Evolutionary conservation across 2,329 filamentous ascomycete species (phyloP).

Genomic region (Ploettnerulaceae sp.): DNA sequence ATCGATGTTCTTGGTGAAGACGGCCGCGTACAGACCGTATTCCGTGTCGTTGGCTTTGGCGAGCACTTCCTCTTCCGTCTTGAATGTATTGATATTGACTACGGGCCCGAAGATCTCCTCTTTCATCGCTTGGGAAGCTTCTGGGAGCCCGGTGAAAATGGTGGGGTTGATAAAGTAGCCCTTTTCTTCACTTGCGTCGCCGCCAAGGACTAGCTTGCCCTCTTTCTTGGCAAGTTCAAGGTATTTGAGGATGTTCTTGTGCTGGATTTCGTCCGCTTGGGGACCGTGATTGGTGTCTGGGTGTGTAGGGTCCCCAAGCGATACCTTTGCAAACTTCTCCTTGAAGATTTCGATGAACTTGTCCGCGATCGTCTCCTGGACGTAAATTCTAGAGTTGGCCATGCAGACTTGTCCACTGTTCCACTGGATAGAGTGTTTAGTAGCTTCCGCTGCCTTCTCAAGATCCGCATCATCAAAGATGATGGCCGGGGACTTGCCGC

Average conservation of each 20-base stretch:
- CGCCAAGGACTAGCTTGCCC: conserved; percentile 17
- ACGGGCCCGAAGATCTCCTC: conserved; percentile 60
- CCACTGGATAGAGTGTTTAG: conserved; percentile 17
- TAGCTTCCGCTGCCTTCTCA: conserved; percentile 22
- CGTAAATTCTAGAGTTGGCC: conserved; percentile 25
- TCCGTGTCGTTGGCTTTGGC: conserved; percentile 59
- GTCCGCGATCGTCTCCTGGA: conserved; percentile 22
- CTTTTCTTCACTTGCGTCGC: not conserved
- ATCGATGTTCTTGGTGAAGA: conserved; percentile 54
- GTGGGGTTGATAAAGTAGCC: conserved; percentile 21
- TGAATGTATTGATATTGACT: conserved; percentile 50
- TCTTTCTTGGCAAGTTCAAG: conserved; percentile 24
- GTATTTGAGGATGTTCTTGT: conserved; percentile 21
- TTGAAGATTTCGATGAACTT: conserved; percentile 24
- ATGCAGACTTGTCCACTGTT: conserved; percentile 29
- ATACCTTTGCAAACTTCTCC: conserved; percentile 12
- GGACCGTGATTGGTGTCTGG: conserved; percentile 22
- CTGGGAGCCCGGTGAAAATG: conserved; percentile 21
- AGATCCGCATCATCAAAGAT: conserved; percentile 58
- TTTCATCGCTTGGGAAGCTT: conserved; percentile 30
- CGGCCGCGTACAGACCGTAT: conserved; percentile 54
- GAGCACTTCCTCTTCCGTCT: conserved; percentile 52
- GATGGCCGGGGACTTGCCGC: conserved; percentile 58
- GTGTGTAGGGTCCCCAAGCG: conserved; percentile 20
- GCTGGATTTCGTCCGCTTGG: conserved; percentile 23